Evolutionary conservation across 2,329 filamentous ascomycete genomes (phyloP).

Genomic region (Trichophyton rubrum): DNA sequence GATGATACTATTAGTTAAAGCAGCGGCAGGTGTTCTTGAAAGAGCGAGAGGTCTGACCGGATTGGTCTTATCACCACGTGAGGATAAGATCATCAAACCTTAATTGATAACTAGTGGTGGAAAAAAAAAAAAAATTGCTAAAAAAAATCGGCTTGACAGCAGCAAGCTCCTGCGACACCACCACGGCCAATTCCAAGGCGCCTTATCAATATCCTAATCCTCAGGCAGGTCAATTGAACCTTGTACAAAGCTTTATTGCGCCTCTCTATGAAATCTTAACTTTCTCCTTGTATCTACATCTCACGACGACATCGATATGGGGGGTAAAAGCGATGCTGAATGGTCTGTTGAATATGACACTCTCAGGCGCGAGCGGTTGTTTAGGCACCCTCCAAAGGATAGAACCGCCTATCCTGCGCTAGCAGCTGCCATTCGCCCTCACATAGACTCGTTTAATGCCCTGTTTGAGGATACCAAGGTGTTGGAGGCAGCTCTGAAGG

Average conservation of each 20-base stretch:
- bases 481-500: constrained; percentile 62
- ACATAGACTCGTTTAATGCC: constrained; percentile 91
- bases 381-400: constrained; percentile 76
- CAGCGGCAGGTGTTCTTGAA: background rate
- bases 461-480: constrained; percentile 64
- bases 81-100: constrained; percentile 22
- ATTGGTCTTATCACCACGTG: constrained; percentile 28
- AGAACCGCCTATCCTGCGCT: constrained; percentile 78
- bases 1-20: background rate
- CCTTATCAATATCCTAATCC: background rate
- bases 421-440: constrained; percentile 73
- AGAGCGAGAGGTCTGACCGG: background rate
- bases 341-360: constrained; percentile 86
- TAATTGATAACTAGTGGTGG: constrained; percentile 19
- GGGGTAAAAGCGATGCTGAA: constrained; percentile 48
- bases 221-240: background rate
- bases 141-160: background rate
- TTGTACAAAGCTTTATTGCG: background rate
- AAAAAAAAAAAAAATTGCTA: background rate
- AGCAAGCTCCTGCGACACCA: background rate
- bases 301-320: constrained; percentile 25
- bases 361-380: constrained; percentile 73
- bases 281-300: background rate
- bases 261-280: background rate
- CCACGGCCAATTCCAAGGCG: background rate